Percentiles rank a stretch among this genome's conserved stretches.
phyloP scores from a whole-genome alignment of 2,329 filamentous ascomycete genomes.

The Aspergillus amoenus region DNA sequence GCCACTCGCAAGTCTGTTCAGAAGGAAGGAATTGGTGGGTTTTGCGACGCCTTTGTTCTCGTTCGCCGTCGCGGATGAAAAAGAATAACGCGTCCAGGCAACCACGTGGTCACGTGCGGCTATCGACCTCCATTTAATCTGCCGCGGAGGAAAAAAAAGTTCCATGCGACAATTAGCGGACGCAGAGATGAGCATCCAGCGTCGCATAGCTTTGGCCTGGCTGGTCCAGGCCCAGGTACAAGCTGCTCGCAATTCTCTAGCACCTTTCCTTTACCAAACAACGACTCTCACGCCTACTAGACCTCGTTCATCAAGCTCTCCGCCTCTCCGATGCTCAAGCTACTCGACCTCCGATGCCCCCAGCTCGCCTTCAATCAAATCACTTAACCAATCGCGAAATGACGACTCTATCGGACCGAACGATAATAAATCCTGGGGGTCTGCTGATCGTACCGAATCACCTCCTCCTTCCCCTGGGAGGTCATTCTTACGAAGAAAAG shows the following conservation, averaged over 20 bases:
- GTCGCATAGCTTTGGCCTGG: constrained; percentile 32
- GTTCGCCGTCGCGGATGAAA: not conserved
- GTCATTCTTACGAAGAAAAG: constrained; percentile 14
- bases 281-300: constrained; percentile 51
- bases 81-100: constrained; percentile 16
- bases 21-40: not conserved
- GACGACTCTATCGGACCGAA: not conserved
- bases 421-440: not conserved
- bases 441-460: not conserved
- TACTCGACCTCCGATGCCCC: constrained; percentile 14
- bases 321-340: constrained; percentile 12
- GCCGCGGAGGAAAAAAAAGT: not conserved
- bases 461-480: constrained; percentile 2
- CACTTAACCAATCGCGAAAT: not conserved
- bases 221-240: constrained; percentile 26
- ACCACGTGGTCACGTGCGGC: constrained; percentile 25
- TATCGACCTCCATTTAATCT: not conserved
- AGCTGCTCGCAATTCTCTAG: constrained; percentile 38
- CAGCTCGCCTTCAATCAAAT: not conserved
- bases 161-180: not conserved
- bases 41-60: not conserved
- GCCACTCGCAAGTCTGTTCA: not conserved
- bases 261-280: constrained; percentile 73
- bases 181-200: constrained; percentile 24
- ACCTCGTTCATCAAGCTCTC: constrained; percentile 5